These are phyloP conservation scores for Solanum dulcamara DNA, from an alignment of 257 asterid genomes.

Conservation along the genomic window DNA sequence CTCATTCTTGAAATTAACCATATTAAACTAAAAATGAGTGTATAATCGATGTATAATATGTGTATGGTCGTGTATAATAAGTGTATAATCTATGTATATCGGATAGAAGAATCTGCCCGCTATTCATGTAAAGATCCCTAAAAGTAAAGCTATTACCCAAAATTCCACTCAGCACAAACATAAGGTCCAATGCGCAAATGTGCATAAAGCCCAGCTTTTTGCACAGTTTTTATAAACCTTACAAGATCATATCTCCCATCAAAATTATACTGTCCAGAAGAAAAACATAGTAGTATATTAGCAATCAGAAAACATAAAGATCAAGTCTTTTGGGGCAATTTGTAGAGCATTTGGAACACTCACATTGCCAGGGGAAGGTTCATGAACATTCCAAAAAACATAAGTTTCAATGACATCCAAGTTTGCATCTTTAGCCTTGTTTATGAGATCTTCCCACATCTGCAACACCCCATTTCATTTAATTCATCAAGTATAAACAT, in stretches of 20 bases:
- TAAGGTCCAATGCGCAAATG: conserved; percentile 64
- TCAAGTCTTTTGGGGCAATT: background rate
- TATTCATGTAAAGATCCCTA: background rate
- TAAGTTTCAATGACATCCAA: conserved; percentile 65
- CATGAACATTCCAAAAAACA: conserved; percentile 61
- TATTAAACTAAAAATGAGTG: no score
- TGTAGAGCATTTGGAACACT: conserved; percentile 7
- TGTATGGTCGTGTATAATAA: background rate
- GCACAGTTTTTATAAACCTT: conserved; percentile 46
- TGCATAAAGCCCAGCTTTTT: conserved; percentile 42
- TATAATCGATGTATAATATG: background rate
- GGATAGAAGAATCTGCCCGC: background rate
- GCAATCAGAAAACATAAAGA: background rate
- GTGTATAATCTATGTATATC: background rate
- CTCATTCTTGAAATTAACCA: background rate
- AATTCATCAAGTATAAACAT: background rate
- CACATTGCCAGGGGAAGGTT: conserved; percentile 66
- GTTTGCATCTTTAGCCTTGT: conserved; percentile 55
- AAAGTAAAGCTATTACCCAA: conserved; percentile 30
- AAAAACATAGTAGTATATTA: background rate
- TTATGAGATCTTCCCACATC: conserved; percentile 70
- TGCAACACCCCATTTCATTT: conserved; percentile 12
- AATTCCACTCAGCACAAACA: conserved; percentile 77
- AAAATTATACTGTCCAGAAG: conserved; percentile 36
- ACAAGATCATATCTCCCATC: conserved; percentile 63